Conservation (phyloP, 305 asterid genomes). For the Stenogyne calaminthoides region DNA sequence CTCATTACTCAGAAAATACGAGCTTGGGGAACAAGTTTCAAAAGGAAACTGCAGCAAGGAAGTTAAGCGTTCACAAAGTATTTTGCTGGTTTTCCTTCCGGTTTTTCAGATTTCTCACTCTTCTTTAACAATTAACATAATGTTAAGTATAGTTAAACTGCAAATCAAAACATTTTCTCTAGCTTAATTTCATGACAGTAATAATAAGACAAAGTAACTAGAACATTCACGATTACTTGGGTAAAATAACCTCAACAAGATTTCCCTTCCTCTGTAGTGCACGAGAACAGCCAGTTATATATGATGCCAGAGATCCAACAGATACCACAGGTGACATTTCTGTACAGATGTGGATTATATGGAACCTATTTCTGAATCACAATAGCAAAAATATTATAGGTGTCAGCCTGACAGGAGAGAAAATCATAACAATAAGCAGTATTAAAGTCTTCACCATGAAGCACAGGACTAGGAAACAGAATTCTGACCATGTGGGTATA, state of each 20-base stretch:
- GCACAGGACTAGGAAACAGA: slow-evolving; percentile 19
- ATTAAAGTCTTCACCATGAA: slow-evolving; percentile 20
- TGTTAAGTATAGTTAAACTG: slow-evolving; percentile 4
- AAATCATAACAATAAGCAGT: slow-evolving; percentile 10
- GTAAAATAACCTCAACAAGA: slow-evolving; percentile 86
- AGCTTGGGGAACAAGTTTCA: background rate
- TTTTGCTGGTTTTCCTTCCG: background rate
- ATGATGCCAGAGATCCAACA: slow-evolving; percentile 75
- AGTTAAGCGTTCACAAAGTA: background rate
- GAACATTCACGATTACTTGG: slow-evolving; percentile 65
- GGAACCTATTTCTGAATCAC: slow-evolving; percentile 60
- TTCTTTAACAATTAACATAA: background rate
- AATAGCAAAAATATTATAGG: slow-evolving; percentile 21
- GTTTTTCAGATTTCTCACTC: background rate
- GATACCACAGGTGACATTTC: slow-evolving; percentile 89
- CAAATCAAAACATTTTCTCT: background rate
- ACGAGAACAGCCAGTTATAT: slow-evolving; percentile 67
- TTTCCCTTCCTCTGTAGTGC: slow-evolving; percentile 79
- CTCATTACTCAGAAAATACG: background rate
- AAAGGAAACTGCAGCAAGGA: background rate
- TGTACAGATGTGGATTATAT: slow-evolving; percentile 76
- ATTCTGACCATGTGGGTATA: background rate
- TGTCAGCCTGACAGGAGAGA: slow-evolving; percentile 21
- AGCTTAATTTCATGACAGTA: slow-evolving; percentile 10
- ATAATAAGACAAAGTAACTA: slow-evolving; percentile 16